A percentile compares a stretch with the other conserved stretches of the same genome.
These are phyloP conservation scores for Cryptosporidium xiaoi DNA, from an alignment of 169 alveolate species.

Conservation along the genomic window DNA sequence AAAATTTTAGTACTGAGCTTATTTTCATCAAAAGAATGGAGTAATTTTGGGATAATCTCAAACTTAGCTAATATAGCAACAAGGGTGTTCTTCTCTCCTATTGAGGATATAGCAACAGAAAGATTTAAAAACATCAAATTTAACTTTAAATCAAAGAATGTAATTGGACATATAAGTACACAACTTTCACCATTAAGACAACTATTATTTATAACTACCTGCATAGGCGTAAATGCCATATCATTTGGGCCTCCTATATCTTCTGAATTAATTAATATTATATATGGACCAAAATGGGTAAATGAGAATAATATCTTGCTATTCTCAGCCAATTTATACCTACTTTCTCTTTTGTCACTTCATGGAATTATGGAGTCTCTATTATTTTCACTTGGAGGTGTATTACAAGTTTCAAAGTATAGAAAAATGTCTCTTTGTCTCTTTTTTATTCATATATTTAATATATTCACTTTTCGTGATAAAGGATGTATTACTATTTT, in stretches of 20 bases:
- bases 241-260: constrained; percentile 49
- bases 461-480: background rate
- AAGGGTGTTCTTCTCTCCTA: constrained; percentile 54
- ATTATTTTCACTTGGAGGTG: constrained; percentile 14
- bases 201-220: constrained; percentile 18
- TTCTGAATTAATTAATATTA: background rate
- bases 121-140: constrained; percentile 18
- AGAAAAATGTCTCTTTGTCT: constrained; percentile 1
- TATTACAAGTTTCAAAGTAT: constrained; percentile 7
- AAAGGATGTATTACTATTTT: constrained; percentile 19
- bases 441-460: constrained; percentile 20
- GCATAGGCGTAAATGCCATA: constrained; percentile 31
- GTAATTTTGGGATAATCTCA: constrained; percentile 47
- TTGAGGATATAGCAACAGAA: constrained; percentile 50
- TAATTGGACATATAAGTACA: background rate
- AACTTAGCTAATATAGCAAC: constrained; percentile 54
- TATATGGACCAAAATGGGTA: constrained; percentile 43
- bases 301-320: constrained; percentile 12
- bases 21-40: constrained; percentile 50
- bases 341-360: constrained; percentile 11
- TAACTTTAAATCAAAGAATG: background rate
- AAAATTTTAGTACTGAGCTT: constrained; percentile 30
- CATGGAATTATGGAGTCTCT: constrained; percentile 63
- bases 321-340: constrained; percentile 11
- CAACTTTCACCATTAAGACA: constrained; percentile 49